These are phyloP conservation scores for Corymbia citriodora DNA, from an alignment of 441 rosid genomes.

Conservation along the genomic window DNA sequence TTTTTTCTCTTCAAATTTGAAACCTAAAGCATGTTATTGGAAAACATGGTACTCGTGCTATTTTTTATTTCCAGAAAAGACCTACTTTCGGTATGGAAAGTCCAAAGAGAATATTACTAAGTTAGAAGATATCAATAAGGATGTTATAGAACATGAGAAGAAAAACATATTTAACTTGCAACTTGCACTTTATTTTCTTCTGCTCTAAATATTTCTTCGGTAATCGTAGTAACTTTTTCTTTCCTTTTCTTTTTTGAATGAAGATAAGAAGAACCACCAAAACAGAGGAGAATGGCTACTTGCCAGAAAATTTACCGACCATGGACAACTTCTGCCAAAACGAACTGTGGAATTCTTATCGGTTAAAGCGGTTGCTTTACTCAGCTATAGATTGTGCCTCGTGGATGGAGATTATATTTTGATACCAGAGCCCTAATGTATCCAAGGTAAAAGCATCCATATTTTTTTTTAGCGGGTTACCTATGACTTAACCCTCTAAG, in stretches of 20 bases:
- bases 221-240: no score
- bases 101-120: background rate
- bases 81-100: background rate
- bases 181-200: background rate
- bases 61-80: background rate
- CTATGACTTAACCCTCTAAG: background rate
- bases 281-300: no score
- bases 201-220: fast-evolving
- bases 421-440: background rate
- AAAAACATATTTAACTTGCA: background rate
- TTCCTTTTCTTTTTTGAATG: no score
- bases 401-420: background rate
- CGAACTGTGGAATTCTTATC: background rate
- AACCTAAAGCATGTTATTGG: background rate
- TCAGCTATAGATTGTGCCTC: background rate
- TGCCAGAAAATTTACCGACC: no score
- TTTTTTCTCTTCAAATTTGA: background rate
- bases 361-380: background rate
- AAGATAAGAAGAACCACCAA: no score
- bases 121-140: background rate
- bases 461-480: no score
- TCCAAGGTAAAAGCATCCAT: background rate
- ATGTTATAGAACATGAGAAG: background rate
- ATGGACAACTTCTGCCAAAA: background rate
- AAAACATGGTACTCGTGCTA: background rate